Conservation (phyloP, 2,329 filamentous ascomycete species). For the Penicillium frequentans region DNA sequence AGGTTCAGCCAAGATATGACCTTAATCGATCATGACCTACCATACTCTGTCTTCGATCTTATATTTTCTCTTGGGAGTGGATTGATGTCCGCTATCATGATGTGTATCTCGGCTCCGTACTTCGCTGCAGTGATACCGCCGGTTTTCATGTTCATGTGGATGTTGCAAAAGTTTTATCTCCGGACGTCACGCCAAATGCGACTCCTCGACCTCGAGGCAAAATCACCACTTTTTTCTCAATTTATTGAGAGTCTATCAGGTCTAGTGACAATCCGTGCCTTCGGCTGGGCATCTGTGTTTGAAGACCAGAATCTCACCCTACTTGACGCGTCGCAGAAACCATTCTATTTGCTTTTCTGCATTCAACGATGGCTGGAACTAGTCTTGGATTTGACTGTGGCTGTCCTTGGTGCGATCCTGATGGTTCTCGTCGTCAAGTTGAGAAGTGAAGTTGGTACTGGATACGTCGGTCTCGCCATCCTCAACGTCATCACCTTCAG, state of each 20-base stretch:
- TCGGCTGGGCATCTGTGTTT: constrained; percentile 8
- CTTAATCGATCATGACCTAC: constrained; percentile 1
- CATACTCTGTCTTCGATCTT: neutral
- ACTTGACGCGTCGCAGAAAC: constrained; percentile 18
- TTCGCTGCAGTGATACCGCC: neutral
- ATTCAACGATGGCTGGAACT: constrained; percentile 24
- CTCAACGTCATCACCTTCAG: constrained; percentile 50
- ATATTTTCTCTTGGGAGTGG: neutral
- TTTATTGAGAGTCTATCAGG: constrained; percentile 13
- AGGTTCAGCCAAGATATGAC: constrained; percentile 7
- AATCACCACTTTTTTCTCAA: constrained; percentile 12
- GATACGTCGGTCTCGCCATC: constrained; percentile 42
- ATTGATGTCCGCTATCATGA: neutral
- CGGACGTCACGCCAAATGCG: constrained; percentile 17
- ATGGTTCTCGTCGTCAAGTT: constrained; percentile 1
- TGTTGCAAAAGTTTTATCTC: constrained; percentile 6
- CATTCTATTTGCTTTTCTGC: constrained; percentile 22
- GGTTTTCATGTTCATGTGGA: neutral
- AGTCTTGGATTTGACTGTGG: constrained; percentile 17
- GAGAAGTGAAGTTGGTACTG: neutral
- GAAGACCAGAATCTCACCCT: neutral
- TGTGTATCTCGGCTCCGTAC: neutral
- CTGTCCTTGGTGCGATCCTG: constrained; percentile 3
- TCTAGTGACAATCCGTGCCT: constrained; percentile 15
- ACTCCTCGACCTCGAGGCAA: constrained; percentile 20